A percentile compares a stretch with the other conserved stretches of the same genome.
Evolutionary conservation across 2,329 filamentous ascomycete genomes (phyloP).

Genomic region (Graphium sp.): DNA sequence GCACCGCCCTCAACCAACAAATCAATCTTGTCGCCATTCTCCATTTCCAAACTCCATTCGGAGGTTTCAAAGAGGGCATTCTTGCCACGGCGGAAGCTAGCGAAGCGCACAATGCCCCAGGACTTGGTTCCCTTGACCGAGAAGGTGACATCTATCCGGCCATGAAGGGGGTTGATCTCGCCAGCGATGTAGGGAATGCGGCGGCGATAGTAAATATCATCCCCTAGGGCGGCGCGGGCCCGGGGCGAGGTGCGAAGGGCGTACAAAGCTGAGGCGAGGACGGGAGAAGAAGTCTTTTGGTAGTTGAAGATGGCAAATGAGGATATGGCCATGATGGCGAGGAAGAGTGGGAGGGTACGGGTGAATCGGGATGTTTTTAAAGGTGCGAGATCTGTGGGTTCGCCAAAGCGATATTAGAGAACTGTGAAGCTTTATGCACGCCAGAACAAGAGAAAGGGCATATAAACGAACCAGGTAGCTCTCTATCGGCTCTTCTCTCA

Average conservation of each 20-base stretch:
- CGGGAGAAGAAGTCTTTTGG: slow-evolving; percentile 78
- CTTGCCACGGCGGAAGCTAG: slow-evolving; percentile 47
- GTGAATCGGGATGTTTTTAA: slow-evolving; percentile 52
- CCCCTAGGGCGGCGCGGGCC: slow-evolving; percentile 66
- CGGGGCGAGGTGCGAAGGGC: slow-evolving; percentile 64
- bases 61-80: slow-evolving; percentile 64
- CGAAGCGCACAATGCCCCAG: slow-evolving; percentile 63
- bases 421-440: too few species aligned
- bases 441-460: not conserved
- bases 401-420: too few species aligned
- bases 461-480: slow-evolving; percentile 37
- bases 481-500: slow-evolving; percentile 46
- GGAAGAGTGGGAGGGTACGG: slow-evolving; percentile 67
- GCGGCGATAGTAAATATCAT: slow-evolving; percentile 68
- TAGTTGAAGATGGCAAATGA: slow-evolving; percentile 96
- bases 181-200: slow-evolving; percentile 73
- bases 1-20: slow-evolving; percentile 56
- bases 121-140: slow-evolving; percentile 64
- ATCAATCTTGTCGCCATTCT: slow-evolving; percentile 45
- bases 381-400: too few species aligned
- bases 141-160: slow-evolving; percentile 75
- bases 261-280: slow-evolving; percentile 82
- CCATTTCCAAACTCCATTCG: slow-evolving; percentile 71
- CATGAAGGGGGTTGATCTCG: slow-evolving; percentile 86
- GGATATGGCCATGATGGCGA: slow-evolving; percentile 50